Evolutionary conservation across 1,284 basidiomycete species (phyloP), one percentile per base, ranked within the genome.

Genomic region (Cutaneotrichosporon sp.): DNA sequence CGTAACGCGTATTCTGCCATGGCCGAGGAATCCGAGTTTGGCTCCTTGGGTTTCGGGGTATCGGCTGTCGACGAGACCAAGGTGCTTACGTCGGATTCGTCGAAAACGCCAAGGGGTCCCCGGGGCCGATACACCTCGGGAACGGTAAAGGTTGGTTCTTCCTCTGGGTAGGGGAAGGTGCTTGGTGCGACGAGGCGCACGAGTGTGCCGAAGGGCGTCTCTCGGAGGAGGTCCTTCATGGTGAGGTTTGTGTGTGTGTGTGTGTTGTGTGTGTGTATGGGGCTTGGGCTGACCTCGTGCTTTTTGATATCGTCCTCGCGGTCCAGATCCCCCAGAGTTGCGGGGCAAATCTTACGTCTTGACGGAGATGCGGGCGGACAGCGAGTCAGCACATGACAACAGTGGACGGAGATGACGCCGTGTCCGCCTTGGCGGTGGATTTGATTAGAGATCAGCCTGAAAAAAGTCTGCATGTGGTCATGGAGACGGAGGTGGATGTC

Each of bases 121-220:
- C 55, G 58, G 14, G 26, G 26, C 1, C 36, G 38, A 46, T 68
- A 68, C 10, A 46, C 38, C 18, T 65, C 65, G 18, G 70, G 70
- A 9, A 71, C 46, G 7, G 51, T 56, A 32, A 65, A 71, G 49
- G 21, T 66, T 3, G 55, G 50, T 42, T 56, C 42, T 58, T 71
- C 70, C 49, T 73, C 72, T 16, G 69, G 65, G 61, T 72, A 68
- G 34, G 55, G 56, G 56, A 77, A 74, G 51, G 60, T 21, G 52
- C n/a, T 53, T 31, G 56, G 47, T 8, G 60, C 56, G 31, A 61
- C 42, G 38, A 63, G 26, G 18, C 63, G 63, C 18, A 62, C 50
- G 22, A 61, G 16, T 22, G 49, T 49, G 5, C 65, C 65, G 13
- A 64, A 61, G 21, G 63, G 50, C 65, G 56, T 46, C 57, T 61